Base-by-base conservation (phyloP, 495 filamentous ascomycete species). In the Ramalina peruviana region DNA sequence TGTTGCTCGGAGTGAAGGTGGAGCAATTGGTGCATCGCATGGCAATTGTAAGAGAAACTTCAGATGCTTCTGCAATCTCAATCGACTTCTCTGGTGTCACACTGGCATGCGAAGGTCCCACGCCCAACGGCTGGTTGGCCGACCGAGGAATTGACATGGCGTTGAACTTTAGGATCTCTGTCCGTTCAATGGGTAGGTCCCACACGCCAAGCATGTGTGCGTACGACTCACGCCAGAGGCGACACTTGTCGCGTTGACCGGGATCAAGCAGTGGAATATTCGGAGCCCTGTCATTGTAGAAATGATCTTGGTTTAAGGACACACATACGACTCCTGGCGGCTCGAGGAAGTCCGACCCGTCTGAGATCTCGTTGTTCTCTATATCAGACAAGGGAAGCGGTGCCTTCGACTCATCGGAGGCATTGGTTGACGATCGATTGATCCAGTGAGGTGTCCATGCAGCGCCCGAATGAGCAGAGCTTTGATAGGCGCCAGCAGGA, bases 121-220 rank as follows among this genome's bases (percentile, higher is more conserved):
- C 25, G 6, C 9, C 25, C 6, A 15, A 45, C n/a, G 9, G 15
- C 19, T 21, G 2, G 26, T 9, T 20, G 25, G 17, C 30, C 10
- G 16, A 7, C 9, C 6, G 9, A 21, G 17, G 15, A 6, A 26
- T 13, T 19, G 40, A 33, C 1, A n/a, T 23, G 13, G 43, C 39
- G 12, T 86, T 83, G 62, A 89, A 90, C 57, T 93, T 93, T 48
- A 94, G 68, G 19, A 96, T 76, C 64, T 95, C 87, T 6, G 86
- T 76, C 16, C 83, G 73, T 27, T 81, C 73, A 4, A 85, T 70
- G 0, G 83, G 81, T 7, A 90, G 70, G n/a, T 76, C 74, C 89
- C 90, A 96, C 50, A 83, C 76, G 40, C 77, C 81, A 2, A 96
- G 72, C 55, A 93, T 73, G 53, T 90, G 75, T 11, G 90, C 86